These are phyloP conservation scores for Sphaerosporella brunnea DNA, from an alignment of 495 filamentous ascomycete genomes.

Conservation along the genomic window DNA sequence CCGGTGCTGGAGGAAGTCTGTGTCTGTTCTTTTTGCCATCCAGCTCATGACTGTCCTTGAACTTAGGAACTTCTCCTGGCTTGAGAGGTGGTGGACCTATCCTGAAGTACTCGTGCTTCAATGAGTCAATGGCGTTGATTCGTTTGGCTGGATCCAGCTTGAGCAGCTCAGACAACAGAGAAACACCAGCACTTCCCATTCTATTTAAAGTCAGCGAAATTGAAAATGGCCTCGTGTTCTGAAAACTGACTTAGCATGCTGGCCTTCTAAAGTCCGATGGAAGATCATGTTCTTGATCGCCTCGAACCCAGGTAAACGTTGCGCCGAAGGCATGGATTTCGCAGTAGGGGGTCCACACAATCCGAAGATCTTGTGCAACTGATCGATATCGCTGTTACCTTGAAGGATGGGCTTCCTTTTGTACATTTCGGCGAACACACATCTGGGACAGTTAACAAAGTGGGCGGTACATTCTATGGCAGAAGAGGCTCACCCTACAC, in stretches of 20 bases:
- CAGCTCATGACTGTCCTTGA: constrained; percentile 88
- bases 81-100: constrained; percentile 57
- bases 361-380: constrained; percentile 78
- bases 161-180: constrained; percentile 64
- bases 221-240: too few relatives aligned
- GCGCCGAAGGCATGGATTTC: constrained; percentile 87
- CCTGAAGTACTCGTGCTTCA: constrained; percentile 83
- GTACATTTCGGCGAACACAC: constrained; percentile 98
- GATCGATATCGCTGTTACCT: constrained; percentile 73
- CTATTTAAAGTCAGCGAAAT: too few relatives aligned
- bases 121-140: constrained; percentile 85
- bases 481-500: constrained; percentile 53
- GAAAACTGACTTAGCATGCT: constrained; percentile 57
- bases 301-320: constrained; percentile 60
- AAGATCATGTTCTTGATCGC: constrained; percentile 43
- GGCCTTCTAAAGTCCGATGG: constrained; percentile 45
- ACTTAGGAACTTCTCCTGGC: constrained; percentile 67
- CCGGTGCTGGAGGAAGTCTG: constrained; percentile 65
- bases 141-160: constrained; percentile 74
- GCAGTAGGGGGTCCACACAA: constrained; percentile 86
- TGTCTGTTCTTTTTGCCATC: constrained; percentile 77
- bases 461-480: neutral
- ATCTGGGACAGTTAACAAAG: constrained; percentile 33
- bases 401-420: constrained; percentile 81
- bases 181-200: constrained; percentile 46